Conservation (phyloP, 2,329 filamentous ascomycete species). For the Corynespora cassiicola region DNA sequence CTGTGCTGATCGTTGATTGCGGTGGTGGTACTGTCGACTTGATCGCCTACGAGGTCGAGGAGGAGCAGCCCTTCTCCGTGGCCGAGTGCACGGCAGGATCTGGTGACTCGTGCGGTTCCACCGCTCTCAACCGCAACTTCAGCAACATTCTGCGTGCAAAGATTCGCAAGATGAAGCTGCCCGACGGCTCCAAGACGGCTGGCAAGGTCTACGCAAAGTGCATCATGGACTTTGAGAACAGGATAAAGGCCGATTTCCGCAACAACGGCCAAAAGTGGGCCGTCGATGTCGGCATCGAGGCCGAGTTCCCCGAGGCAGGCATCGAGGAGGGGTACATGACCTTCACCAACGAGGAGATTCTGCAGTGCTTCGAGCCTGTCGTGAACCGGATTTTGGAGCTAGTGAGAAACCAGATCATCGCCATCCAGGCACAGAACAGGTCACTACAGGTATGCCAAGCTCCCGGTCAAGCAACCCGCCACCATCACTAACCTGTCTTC, state of each 20-base stretch:
- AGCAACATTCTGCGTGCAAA: conserved; percentile 97
- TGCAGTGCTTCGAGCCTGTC: conserved; percentile 98
- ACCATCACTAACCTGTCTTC: conserved; percentile 31
- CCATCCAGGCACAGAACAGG: conserved; percentile 96
- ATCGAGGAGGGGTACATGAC: conserved; percentile 99
- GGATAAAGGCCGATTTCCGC: conserved; percentile 99
- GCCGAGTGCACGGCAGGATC: conserved; percentile 97
- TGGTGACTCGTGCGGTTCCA: conserved; percentile 97
- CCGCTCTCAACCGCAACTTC: conserved; percentile 95
- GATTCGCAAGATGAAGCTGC: conserved; percentile 98
- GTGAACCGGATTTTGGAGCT: conserved; percentile 96
- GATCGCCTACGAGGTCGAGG: conserved; percentile 98
- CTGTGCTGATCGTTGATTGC: conserved; percentile 97
- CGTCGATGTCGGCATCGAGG: conserved; percentile 97
- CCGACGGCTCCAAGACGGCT: conserved; percentile 95
- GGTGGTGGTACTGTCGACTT: conserved; percentile 98
- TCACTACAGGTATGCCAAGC: conserved; percentile 72
- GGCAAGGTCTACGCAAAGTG: conserved; percentile 98
- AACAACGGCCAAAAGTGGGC: conserved; percentile 99
- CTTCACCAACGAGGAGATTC: conserved; percentile 98
- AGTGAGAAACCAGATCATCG: conserved; percentile 97
- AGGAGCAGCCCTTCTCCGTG: conserved; percentile 95
- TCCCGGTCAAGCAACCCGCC: background rate
- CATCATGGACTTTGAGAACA: conserved; percentile 99
- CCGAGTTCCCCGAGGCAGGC: conserved; percentile 94